Conservation (phyloP, 805 yeast genomes). For the Barnettozyma vustinii region DNA sequence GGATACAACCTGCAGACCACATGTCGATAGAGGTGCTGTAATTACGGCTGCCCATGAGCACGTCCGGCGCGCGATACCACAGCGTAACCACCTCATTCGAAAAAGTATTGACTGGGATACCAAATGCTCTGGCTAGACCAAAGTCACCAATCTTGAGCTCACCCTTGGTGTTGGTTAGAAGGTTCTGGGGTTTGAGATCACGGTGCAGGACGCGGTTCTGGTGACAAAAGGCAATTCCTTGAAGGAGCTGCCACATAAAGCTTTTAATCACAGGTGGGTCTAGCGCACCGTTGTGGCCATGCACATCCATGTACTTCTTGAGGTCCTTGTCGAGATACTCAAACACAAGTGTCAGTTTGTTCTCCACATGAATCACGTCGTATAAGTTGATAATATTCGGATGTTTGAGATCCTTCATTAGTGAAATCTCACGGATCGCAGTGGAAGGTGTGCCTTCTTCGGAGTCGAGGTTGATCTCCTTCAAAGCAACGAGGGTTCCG, state of each 20-base stretch:
- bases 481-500: slow-evolving; percentile 88
- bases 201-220: slow-evolving; percentile 62
- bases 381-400: slow-evolving; percentile 88
- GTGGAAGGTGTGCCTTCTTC: slow-evolving; percentile 98
- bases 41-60: slow-evolving; percentile 87
- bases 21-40: slow-evolving; percentile 96
- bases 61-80: slow-evolving; percentile 99
- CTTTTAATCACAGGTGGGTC: slow-evolving; percentile 83
- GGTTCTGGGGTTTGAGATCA: slow-evolving; percentile 91
- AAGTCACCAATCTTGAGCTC: slow-evolving; percentile 93
- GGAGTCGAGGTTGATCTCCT: slow-evolving; percentile 89
- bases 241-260: slow-evolving; percentile 89
- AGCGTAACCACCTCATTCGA: slow-evolving; percentile 96
- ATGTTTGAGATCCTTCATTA: slow-evolving; percentile 91
- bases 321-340: slow-evolving; percentile 92
- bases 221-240: slow-evolving; percentile 72
- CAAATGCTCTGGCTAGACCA: slow-evolving; percentile 96
- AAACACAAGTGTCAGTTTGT: slow-evolving; percentile 88
- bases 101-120: slow-evolving; percentile 95
- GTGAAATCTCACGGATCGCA: slow-evolving; percentile 92
- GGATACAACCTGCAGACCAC: slow-evolving; percentile 98
- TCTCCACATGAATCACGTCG: slow-evolving; percentile 96
- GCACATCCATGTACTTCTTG: slow-evolving; percentile 89
- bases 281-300: slow-evolving; percentile 81
- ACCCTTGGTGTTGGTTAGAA: slow-evolving; percentile 84